Evolutionary conservation across 345 rosid species (phyloP).

Genomic region (Salix brachista): DNA sequence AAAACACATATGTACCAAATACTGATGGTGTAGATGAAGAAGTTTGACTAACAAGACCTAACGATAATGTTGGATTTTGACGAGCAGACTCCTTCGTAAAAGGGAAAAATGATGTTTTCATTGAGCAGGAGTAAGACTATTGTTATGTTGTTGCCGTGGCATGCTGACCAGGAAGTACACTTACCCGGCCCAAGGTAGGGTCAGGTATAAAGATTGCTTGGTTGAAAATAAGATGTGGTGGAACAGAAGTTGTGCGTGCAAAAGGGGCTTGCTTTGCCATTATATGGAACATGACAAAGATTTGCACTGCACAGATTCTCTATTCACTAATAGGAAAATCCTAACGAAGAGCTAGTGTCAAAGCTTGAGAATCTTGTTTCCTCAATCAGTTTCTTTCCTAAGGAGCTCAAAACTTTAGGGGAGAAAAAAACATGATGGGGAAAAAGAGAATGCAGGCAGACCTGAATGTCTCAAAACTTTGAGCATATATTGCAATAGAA

Average conservation of each 20-base stretch:
- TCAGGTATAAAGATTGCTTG: background rate
- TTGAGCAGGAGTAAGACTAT: background rate
- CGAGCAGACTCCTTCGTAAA: background rate
- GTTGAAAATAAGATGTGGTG: background rate
- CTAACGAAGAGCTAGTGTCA: background rate
- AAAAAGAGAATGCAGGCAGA: background rate
- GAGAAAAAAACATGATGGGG: background rate
- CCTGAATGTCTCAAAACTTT: no score
- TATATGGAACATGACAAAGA: background rate
- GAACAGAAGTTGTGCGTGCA: background rate
- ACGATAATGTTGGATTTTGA: background rate
- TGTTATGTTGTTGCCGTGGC: no score
- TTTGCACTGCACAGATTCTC: background rate
- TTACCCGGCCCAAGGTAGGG: background rate
- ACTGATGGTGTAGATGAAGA: background rate
- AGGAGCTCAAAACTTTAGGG: background rate
- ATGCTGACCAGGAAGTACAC: background rate
- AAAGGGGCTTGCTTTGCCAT: background rate
- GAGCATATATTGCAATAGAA: background rate
- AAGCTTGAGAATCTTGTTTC: background rate
- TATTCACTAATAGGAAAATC: background rate
- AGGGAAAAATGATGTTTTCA: background rate
- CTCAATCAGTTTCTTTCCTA: background rate
- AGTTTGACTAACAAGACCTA: background rate
- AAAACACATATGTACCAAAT: slow-evolving; percentile 10